Percentiles rank a stretch among this genome's conserved stretches.
Evolutionary conservation across 495 filamentous ascomycete species (phyloP).

Genomic region (Pyrenula aspistea): DNA sequence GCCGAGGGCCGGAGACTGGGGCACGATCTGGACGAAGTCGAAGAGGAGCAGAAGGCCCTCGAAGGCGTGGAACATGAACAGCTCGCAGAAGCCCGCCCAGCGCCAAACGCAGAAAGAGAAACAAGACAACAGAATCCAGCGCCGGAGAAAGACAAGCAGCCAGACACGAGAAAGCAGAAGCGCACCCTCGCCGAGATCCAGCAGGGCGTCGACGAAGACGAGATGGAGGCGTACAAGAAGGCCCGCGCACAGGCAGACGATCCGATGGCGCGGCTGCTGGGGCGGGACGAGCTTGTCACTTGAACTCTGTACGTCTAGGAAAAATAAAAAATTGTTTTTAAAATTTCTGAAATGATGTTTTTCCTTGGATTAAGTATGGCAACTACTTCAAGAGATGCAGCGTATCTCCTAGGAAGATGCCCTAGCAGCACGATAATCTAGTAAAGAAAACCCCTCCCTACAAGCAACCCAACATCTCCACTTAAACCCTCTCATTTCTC

Average conservation of each 20-base stretch:
- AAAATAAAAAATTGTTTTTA: too few species aligned
- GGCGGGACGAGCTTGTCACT: conserved; percentile 38
- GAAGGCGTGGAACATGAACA: conserved; percentile 12
- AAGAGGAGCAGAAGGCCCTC: conserved; percentile 6
- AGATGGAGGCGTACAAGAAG: conserved; percentile 69
- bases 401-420: too few species aligned
- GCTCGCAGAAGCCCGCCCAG: conserved; percentile 14
- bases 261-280: conserved; percentile 72
- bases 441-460: too few species aligned
- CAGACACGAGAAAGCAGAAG: conserved; percentile 40
- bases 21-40: conserved; percentile 19
- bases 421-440: too few species aligned
- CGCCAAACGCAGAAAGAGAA: conserved; percentile 18
- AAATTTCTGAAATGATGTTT: too few species aligned
- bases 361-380: too few species aligned
- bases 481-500: too few species aligned
- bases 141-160: conserved; percentile 18
- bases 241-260: conserved; percentile 60
- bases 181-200: conserved; percentile 63
- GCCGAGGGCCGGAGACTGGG: conserved; percentile 46
- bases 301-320: too few species aligned
- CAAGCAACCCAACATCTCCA: too few species aligned
- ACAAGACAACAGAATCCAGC: conserved; percentile 1
- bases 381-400: too few species aligned
- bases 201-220: conserved; percentile 65